Evolutionary conservation across 352 stramenopile species (phyloP).

Genomic region (Phytophthora agathidicida): DNA sequence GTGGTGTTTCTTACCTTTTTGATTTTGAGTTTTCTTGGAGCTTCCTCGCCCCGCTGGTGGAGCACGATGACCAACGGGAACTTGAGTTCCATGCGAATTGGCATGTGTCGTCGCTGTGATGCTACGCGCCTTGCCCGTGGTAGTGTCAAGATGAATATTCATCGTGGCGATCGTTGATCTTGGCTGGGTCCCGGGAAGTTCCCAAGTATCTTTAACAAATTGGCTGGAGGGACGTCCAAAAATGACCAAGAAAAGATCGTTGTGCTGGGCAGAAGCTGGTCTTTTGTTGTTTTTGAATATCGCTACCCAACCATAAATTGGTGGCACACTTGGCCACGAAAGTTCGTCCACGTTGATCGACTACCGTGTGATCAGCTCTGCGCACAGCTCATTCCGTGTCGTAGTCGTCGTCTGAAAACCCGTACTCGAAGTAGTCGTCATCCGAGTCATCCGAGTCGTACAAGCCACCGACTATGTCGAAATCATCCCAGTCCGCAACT

Average conservation of each 20-base stretch:
- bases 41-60: slow-evolving; percentile 13
- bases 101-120: neutral
- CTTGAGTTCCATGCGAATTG: slow-evolving; percentile 4
- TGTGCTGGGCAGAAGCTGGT: neutral
- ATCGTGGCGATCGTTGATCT: slow-evolving; percentile 1
- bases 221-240: neutral
- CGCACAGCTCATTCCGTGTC: slow-evolving; percentile 29
- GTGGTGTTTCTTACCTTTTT: slow-evolving; percentile 21
- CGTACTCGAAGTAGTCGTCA: slow-evolving; percentile 32
- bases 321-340: neutral
- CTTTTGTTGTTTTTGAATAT: slow-evolving; percentile 1
- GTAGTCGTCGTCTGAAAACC: slow-evolving; percentile 34
- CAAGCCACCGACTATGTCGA: slow-evolving; percentile 30
- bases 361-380: neutral
- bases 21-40: slow-evolving; percentile 17
- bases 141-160: slow-evolving; percentile 7
- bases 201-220: no score
- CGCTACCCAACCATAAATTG: slow-evolving; percentile 30
- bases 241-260: neutral
- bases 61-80: neutral
- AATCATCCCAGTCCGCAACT: slow-evolving; percentile 61
- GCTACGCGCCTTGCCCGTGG: slow-evolving; percentile 3
- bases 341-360: neutral
- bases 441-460: slow-evolving; percentile 35
- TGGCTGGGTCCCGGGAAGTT: no score